Conservation (phyloP, 768 basidiomycete genomes). For the Mrakia blollopis region DNA sequence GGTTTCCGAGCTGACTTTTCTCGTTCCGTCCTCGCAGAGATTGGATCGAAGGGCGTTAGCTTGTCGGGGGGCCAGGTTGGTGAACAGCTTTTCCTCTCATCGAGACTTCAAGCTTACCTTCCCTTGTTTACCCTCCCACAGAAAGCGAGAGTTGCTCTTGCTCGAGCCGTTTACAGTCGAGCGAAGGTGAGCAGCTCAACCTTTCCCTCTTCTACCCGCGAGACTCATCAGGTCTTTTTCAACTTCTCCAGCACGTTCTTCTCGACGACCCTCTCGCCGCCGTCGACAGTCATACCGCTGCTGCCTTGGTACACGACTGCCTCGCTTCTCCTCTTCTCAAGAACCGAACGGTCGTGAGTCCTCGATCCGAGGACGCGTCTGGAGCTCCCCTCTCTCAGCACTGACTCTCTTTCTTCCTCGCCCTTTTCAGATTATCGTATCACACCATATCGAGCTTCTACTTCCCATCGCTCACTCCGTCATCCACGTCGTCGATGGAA, state of each 20-base stretch:
- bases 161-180: conserved; percentile 73
- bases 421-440: conserved; percentile 52
- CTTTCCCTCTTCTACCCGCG: conserved; percentile 48
- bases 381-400: neutral
- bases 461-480: conserved; percentile 68
- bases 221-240: neutral
- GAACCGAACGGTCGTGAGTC: conserved; percentile 46
- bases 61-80: conserved; percentile 48
- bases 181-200: conserved; percentile 59
- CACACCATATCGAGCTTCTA: conserved; percentile 78
- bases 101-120: neutral
- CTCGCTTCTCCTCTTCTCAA: conserved; percentile 41
- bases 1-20: neutral
- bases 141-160: conserved; percentile 59
- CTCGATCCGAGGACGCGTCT: neutral
- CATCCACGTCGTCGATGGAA: conserved; percentile 73
- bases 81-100: neutral
- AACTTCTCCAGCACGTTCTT: conserved; percentile 49
- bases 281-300: conserved; percentile 45
- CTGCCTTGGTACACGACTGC: conserved; percentile 35
- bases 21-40: neutral
- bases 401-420: neutral
- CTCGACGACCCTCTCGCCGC: conserved; percentile 78
- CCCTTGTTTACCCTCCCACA: conserved; percentile 45
- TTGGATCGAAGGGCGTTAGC: conserved; percentile 32